These are phyloP conservation scores for Fragaria nilgerrensis DNA, from an alignment of 306 rosid species.

Conservation along the genomic window DNA sequence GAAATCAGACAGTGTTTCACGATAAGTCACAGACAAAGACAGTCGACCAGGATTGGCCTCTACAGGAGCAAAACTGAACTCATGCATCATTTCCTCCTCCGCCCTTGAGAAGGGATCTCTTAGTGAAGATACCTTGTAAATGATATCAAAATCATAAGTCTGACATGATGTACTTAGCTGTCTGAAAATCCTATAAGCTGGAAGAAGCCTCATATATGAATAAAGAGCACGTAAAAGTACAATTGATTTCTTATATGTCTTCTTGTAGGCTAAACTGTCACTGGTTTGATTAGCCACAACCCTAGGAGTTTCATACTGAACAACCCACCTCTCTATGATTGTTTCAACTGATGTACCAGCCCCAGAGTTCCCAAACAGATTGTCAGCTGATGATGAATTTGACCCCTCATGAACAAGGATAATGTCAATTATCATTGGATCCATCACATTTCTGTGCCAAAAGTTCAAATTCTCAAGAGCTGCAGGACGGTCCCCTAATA, in stretches of 20 bases:
- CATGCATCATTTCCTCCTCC: slow-evolving; percentile 60
- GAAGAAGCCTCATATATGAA: slow-evolving; percentile 80
- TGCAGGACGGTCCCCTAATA: slow-evolving; percentile 71
- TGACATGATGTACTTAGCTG: slow-evolving; percentile 54
- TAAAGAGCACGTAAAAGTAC: slow-evolving; percentile 63
- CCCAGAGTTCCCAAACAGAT: slow-evolving; percentile 16
- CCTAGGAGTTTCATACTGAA: slow-evolving; percentile 72
- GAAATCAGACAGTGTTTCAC: slow-evolving; percentile 50
- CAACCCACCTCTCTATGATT: slow-evolving; percentile 85
- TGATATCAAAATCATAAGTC: slow-evolving; percentile 57
- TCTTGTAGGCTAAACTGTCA: slow-evolving; percentile 58
- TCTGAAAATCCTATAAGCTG: slow-evolving; percentile 64
- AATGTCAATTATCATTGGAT: slow-evolving; percentile 75
- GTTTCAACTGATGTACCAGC: slow-evolving; percentile 51
- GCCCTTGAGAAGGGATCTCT: slow-evolving; percentile 71
- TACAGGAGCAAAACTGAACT: slow-evolving; percentile 54
- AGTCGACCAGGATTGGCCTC: slow-evolving; percentile 78
- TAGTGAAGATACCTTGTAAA: slow-evolving; percentile 77
- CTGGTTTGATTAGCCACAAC: slow-evolving; percentile 49
- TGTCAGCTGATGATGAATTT: slow-evolving; percentile 39
- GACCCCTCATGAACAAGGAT: slow-evolving; percentile 62
- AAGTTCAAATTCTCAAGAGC: slow-evolving; percentile 67
- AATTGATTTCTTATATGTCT: slow-evolving; percentile 72
- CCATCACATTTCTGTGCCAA: slow-evolving; percentile 80
- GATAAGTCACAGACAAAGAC: slow-evolving; percentile 63